Percentiles rank a stretch among this genome's conserved stretches.
phyloP scores from a whole-genome alignment of 2,329 filamentous ascomycete species.

The Malbranchea zuffiana region DNA sequence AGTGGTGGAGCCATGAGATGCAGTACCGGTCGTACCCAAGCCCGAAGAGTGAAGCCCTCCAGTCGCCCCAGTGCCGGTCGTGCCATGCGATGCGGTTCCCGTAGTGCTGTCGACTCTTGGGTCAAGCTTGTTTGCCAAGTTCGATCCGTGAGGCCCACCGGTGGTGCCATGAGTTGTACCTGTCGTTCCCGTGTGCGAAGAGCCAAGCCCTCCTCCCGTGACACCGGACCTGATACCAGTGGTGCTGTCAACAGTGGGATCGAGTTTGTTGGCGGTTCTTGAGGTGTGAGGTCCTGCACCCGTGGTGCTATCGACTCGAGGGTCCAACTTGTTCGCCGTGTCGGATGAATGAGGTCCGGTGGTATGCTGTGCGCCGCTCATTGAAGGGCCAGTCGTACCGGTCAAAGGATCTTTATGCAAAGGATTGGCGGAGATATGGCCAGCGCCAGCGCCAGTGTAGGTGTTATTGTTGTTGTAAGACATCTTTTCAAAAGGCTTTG shows the following conservation, averaged over 20 bases:
- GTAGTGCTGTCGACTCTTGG: constrained; percentile 15
- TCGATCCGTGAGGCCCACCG: constrained; percentile 11
- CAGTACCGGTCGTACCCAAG: background rate
- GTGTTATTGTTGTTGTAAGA: constrained; percentile 9
- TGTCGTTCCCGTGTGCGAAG: background rate
- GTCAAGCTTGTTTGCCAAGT: constrained; percentile 16
- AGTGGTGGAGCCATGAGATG: background rate
- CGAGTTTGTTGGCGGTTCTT: constrained; percentile 29
- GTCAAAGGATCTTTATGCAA: constrained; percentile 8
- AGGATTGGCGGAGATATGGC: no score
- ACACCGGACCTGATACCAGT: constrained; percentile 11
- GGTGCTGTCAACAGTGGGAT: constrained; percentile 24
- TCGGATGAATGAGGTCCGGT: constrained; percentile 27
- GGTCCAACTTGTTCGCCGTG: constrained; percentile 29
- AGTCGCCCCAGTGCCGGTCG: constrained; percentile 1
- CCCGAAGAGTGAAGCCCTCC: background rate
- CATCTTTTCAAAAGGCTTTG: constrained; percentile 2
- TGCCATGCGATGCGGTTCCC: constrained; percentile 1
- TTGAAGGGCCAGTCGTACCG: constrained; percentile 1
- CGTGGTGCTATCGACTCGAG: constrained; percentile 22
- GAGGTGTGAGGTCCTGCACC: constrained; percentile 24
- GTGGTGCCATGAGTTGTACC: constrained; percentile 5
- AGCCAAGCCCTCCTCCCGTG: background rate
- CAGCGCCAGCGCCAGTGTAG: background rate
- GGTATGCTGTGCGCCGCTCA: constrained; percentile 3